phyloP scores from a whole-genome alignment of 257 asterid genomes.

The Primulina tabacum region DNA sequence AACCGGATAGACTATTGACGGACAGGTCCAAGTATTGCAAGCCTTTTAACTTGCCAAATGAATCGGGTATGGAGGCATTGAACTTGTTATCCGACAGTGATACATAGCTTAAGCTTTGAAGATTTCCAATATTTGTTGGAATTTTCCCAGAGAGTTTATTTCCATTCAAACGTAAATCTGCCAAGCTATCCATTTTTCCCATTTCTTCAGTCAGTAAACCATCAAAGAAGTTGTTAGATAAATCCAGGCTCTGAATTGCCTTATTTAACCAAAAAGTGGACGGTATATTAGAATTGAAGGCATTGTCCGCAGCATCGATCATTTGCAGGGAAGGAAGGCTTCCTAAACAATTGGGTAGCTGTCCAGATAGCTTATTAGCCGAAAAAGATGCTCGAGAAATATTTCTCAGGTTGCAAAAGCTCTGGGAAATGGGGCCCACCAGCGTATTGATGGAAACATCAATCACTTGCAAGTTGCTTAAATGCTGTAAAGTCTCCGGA shows the following conservation, averaged over 20 bases:
- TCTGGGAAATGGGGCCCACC: conserved; percentile 5
- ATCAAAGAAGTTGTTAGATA: conserved; percentile 15
- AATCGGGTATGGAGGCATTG: conserved; percentile 21
- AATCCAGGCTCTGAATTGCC: background rate
- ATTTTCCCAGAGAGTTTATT: conserved; percentile 27
- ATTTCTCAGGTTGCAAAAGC: conserved; percentile 10
- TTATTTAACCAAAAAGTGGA: conserved; percentile 15
- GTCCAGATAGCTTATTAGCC: conserved; percentile 9
- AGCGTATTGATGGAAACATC: background rate
- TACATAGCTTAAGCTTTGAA: background rate
- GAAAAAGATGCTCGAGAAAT: background rate
- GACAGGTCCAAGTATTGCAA: background rate
- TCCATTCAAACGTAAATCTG: background rate
- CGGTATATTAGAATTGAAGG: conserved; percentile 11
- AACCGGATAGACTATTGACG: background rate
- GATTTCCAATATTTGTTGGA: conserved; percentile 20
- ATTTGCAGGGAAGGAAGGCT: conserved; percentile 9
- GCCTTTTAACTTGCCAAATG: background rate
- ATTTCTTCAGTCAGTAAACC: conserved; percentile 25
- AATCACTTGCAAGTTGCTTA: conserved; percentile 10
- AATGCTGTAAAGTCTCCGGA: conserved; percentile 6
- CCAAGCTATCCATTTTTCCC: conserved; percentile 8
- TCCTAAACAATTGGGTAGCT: conserved; percentile 16
- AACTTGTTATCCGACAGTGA: conserved; percentile 14
- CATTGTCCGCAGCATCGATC: conserved; percentile 5